Evolutionary conservation across 805 yeast genomes (phyloP).

Genomic region (Lachancea sp.): DNA sequence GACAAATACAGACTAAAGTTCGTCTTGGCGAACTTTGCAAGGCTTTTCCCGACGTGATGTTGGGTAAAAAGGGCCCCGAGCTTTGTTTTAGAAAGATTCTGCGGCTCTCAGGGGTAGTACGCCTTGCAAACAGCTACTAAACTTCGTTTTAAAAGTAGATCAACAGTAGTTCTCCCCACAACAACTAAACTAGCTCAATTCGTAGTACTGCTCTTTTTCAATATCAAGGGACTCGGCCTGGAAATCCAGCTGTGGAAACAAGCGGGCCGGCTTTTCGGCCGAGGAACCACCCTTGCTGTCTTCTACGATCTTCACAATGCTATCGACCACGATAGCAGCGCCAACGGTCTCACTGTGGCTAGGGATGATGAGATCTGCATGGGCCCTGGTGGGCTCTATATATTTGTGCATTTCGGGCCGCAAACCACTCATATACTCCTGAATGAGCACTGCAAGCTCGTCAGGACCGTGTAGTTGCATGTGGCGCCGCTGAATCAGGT

Average conservation of each 20-base stretch:
- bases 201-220: slow-evolving; percentile 29
- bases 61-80: slow-evolving; percentile 6
- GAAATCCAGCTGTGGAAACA: slow-evolving; percentile 24
- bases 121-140: slow-evolving; percentile 20
- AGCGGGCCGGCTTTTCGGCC: background rate
- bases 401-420: slow-evolving; percentile 29
- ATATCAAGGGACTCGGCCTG: slow-evolving; percentile 28
- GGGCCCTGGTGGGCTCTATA: slow-evolving; percentile 27
- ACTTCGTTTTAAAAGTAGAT: too few relatives aligned
- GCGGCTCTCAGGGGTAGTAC: slow-evolving; percentile 17
- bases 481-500: slow-evolving; percentile 48
- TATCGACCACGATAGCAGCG: slow-evolving; percentile 26
- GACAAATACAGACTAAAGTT: background rate
- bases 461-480: slow-evolving; percentile 12
- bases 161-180: too few relatives aligned
- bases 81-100: slow-evolving; percentile 1
- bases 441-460: slow-evolving; percentile 18
- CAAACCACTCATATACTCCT: slow-evolving; percentile 26
- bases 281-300: slow-evolving; percentile 13
- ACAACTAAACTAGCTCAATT: slow-evolving; percentile 12
- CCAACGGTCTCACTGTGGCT: slow-evolving; percentile 25
- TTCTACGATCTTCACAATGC: slow-evolving; percentile 28
- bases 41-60: background rate
- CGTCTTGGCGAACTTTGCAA: slow-evolving; percentile 1
- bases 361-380: slow-evolving; percentile 31